Percentiles rank a stretch among this genome's conserved stretches.
These are phyloP conservation scores for Syncephalis plumigaleata DNA, from an alignment of 371 early-diverging fungal genomes.

Conservation along the genomic window DNA sequence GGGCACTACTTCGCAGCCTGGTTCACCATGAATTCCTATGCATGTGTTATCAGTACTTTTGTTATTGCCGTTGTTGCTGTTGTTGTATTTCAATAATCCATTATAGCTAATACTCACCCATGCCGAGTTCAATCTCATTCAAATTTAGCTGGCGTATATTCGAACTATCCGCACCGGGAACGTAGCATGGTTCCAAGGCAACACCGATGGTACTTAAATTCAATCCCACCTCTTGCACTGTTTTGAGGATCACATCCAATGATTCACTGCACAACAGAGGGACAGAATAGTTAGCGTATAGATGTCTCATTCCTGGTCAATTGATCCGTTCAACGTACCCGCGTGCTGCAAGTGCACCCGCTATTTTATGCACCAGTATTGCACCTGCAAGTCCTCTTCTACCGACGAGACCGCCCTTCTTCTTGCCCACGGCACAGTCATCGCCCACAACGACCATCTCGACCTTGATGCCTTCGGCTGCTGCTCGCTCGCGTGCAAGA, in stretches of 20 bases:
- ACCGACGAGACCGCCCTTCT: slow-evolving; percentile 44
- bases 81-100: not conserved
- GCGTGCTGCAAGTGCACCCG: slow-evolving; percentile 41
- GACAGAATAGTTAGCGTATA: too few species aligned
- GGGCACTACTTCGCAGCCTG: slow-evolving; percentile 34
- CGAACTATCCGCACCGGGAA: slow-evolving; percentile 35
- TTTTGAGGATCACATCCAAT: slow-evolving; percentile 28
- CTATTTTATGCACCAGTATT: slow-evolving; percentile 56
- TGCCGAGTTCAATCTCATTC: slow-evolving; percentile 48
- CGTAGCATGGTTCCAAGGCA: slow-evolving; percentile 49
- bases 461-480: slow-evolving; percentile 42
- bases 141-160: slow-evolving; percentile 19
- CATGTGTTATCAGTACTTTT: not conserved
- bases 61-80: too few species aligned
- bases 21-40: slow-evolving; percentile 35
- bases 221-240: slow-evolving; percentile 26
- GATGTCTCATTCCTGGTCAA: too few species aligned
- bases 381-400: slow-evolving; percentile 68
- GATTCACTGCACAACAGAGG: slow-evolving; percentile 16
- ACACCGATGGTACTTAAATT: slow-evolving; percentile 60
- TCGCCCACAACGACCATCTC: slow-evolving; percentile 61
- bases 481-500: slow-evolving; percentile 57
- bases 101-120: slow-evolving; percentile 29
- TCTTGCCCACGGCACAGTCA: slow-evolving; percentile 51
- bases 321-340: slow-evolving; percentile 15